Evolutionary conservation across 768 basidiomycete species (phyloP).

Genomic region (Naganishia kalamii): DNA sequence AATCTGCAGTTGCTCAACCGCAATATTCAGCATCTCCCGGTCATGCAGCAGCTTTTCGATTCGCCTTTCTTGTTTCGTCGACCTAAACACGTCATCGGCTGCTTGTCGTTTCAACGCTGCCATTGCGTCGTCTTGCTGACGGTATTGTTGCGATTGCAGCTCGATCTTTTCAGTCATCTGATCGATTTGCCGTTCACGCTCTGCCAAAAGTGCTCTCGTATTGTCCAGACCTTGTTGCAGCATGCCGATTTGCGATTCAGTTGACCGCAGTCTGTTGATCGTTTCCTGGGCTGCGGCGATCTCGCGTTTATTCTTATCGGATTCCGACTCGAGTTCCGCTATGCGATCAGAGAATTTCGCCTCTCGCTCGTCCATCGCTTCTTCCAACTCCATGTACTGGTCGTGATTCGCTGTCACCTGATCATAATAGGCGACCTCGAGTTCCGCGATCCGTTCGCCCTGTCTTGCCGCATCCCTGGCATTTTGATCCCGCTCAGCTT

Average conservation of each 20-base stretch:
- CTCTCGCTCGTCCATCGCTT: conserved; percentile 6
- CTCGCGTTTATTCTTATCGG: not conserved
- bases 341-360: conserved; percentile 1
- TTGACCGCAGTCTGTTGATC: not conserved
- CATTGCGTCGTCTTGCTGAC: not conserved
- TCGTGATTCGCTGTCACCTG: not conserved
- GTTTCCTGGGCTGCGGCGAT: not conserved
- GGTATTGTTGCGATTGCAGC: not conserved
- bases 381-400: conserved; percentile 7
- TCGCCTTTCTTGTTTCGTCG: conserved; percentile 4
- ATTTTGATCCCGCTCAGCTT: not conserved
- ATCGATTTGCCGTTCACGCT: not conserved
- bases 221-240: not conserved
- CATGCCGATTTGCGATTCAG: not conserved
- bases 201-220: not conserved
- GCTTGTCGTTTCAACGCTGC: not conserved
- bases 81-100: conserved; percentile 1
- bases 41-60: conserved; percentile 8
- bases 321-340: not conserved
- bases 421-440: not conserved
- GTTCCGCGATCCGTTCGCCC: not conserved
- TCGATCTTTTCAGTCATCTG: not conserved
- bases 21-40: conserved; percentile 11
- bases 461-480: not conserved
- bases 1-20: conserved; percentile 9